phyloP scores from a whole-genome alignment of 805 yeast species.

The Schizosaccharomyces cryophilus region DNA sequence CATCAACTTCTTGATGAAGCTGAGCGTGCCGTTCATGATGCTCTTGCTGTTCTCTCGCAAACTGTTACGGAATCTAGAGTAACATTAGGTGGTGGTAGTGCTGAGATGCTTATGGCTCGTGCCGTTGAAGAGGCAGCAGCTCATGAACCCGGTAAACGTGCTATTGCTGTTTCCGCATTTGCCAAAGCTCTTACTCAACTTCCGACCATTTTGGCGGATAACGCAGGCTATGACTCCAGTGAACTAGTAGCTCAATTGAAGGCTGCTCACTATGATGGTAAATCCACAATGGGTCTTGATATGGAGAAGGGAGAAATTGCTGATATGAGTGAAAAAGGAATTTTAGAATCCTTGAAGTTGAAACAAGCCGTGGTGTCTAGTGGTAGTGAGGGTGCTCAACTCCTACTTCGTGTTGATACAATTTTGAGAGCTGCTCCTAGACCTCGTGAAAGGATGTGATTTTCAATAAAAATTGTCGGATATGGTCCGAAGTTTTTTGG shows the following conservation, averaged over 20 bases:
- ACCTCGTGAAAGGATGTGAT: constrained; percentile 49
- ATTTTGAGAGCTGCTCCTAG: constrained; percentile 92
- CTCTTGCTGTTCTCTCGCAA: constrained; percentile 81
- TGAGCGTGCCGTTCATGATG: constrained; percentile 90
- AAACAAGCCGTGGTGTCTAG: constrained; percentile 82
- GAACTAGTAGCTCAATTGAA: constrained; percentile 78
- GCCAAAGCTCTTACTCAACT: constrained; percentile 83
- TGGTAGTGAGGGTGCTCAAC: constrained; percentile 97
- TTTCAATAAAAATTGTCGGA: background rate
- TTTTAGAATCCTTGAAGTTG: constrained; percentile 78
- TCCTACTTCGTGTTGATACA: constrained; percentile 82
- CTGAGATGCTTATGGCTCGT: constrained; percentile 89
- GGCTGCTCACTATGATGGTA: constrained; percentile 75
- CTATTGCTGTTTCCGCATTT: constrained; percentile 82
- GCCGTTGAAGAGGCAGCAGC: constrained; percentile 88
- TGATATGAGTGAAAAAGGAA: constrained; percentile 83
- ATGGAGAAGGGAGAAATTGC: constrained; percentile 62
- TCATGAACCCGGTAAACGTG: constrained; percentile 75
- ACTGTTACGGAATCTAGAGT: constrained; percentile 83
- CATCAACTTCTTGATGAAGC: constrained; percentile 91
- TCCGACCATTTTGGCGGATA: constrained; percentile 87
- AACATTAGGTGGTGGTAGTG: constrained; percentile 82
- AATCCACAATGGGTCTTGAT: constrained; percentile 77
- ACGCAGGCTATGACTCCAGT: constrained; percentile 87
- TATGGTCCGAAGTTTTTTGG: too few relatives aligned